These are phyloP conservation scores for Ilex asprella DNA, from an alignment of 257 asterid species.

Conservation along the genomic window DNA sequence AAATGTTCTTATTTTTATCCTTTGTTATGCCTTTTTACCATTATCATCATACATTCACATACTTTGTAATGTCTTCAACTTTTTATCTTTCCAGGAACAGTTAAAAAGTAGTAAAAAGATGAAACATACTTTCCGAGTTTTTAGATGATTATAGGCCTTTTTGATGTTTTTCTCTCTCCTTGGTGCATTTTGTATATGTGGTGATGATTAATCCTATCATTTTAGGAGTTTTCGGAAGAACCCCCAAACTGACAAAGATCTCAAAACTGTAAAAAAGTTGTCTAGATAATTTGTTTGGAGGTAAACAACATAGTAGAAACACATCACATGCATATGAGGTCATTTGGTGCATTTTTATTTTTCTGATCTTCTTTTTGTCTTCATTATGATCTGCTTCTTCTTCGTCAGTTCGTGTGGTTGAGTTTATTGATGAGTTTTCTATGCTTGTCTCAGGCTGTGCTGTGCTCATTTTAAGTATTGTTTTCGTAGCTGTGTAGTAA, in stretches of 20 bases:
- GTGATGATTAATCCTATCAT: constrained; percentile 38
- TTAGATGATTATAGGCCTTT: constrained; percentile 24
- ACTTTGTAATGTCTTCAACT: constrained; percentile 42
- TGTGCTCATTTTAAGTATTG: constrained; percentile 11
- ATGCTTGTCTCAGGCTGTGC: constrained; percentile 27
- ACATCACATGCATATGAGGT: constrained; percentile 41
- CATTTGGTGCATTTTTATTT: constrained; percentile 18
- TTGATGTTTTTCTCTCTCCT: constrained; percentile 7
- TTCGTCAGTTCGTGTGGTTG: constrained; percentile 15
- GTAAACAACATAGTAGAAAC: constrained; percentile 20
- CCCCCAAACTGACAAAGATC: constrained; percentile 22
- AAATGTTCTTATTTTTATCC: background rate
- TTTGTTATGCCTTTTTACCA: constrained; percentile 4
- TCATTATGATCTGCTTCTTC: constrained; percentile 19
- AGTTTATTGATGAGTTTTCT: constrained; percentile 21
- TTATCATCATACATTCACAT: constrained; percentile 11
- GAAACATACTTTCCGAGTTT: constrained; percentile 31
- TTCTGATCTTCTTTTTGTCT: constrained; percentile 28
- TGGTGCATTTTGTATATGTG: constrained; percentile 19
- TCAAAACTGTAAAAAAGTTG: constrained; percentile 17
- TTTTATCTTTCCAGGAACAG: constrained; percentile 16
- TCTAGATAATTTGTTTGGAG: constrained; percentile 20
- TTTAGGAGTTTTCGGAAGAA: constrained; percentile 31
- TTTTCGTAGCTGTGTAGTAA: constrained; percentile 25
- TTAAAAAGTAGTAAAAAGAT: constrained; percentile 20